These are phyloP conservation scores for Penicilliopsis zonata DNA, from an alignment of 495 filamentous ascomycete genomes.

Conservation along the genomic window DNA sequence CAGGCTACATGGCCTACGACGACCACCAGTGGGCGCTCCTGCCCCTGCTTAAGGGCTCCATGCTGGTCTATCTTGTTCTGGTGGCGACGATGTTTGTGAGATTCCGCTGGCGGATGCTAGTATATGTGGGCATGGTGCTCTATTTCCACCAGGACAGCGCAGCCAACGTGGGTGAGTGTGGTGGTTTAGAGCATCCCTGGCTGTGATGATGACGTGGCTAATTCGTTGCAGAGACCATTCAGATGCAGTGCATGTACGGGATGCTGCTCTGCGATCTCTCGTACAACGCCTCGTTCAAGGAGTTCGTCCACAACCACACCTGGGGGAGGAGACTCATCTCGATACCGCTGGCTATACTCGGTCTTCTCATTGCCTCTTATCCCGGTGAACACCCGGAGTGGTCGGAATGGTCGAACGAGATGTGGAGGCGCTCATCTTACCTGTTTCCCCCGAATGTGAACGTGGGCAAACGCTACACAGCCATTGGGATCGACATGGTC, in stretches of 20 bases:
- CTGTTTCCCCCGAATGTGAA: slow-evolving; percentile 46
- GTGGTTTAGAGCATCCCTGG: background rate
- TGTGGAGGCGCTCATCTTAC: slow-evolving; percentile 30
- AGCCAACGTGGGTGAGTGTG: slow-evolving; percentile 15
- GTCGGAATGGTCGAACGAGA: slow-evolving; percentile 43
- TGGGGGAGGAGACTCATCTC: slow-evolving; percentile 34
- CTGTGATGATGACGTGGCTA: slow-evolving; percentile 1
- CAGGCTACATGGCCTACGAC: slow-evolving; percentile 47
- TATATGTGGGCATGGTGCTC: slow-evolving; percentile 35
- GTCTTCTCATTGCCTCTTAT: slow-evolving; percentile 46
- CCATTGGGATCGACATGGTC: slow-evolving; percentile 46
- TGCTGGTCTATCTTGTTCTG: slow-evolving; percentile 47
- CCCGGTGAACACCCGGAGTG: slow-evolving; percentile 47
- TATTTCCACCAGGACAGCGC: slow-evolving; percentile 39
- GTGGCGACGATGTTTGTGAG: slow-evolving; percentile 44
- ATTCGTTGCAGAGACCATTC: slow-evolving; percentile 20
- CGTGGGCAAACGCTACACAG: slow-evolving; percentile 38
- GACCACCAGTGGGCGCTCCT: slow-evolving; percentile 55
- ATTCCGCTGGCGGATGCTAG: slow-evolving; percentile 41
- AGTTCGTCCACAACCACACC: slow-evolving; percentile 35
- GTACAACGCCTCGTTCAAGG: slow-evolving; percentile 36
- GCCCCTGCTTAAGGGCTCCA: slow-evolving; percentile 48
- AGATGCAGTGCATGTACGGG: slow-evolving; percentile 52
- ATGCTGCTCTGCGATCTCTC: slow-evolving; percentile 51
- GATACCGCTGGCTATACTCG: slow-evolving; percentile 28